Evolutionary conservation across 495 filamentous ascomycete genomes (phyloP).

Genomic region (Aspergillus bertholletiae): DNA sequence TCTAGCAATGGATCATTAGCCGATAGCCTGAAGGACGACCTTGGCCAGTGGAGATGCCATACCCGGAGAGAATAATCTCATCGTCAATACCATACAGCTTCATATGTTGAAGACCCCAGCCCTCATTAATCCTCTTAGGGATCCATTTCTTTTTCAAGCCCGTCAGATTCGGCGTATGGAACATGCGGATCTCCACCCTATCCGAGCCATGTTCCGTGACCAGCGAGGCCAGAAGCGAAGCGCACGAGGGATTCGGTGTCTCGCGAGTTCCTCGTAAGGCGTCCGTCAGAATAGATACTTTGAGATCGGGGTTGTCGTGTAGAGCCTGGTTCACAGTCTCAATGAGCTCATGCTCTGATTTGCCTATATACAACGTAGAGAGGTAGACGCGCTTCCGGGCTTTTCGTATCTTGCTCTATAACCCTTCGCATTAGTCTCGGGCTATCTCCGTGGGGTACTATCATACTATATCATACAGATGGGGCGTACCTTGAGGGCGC

Average conservation of each 20-base stretch:
- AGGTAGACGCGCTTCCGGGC: slow-evolving; percentile 81
- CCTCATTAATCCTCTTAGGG: slow-evolving; percentile 90
- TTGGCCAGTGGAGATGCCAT: slow-evolving; percentile 15
- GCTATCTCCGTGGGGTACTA: background rate
- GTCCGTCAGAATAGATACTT: slow-evolving; percentile 91
- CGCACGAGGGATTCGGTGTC: slow-evolving; percentile 80
- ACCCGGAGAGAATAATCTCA: slow-evolving; percentile 93
- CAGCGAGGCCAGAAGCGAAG: slow-evolving; percentile 81
- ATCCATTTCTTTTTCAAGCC: slow-evolving; percentile 79
- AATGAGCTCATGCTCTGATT: slow-evolving; percentile 87
- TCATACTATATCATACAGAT: background rate
- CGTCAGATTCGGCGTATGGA: slow-evolving; percentile 93
- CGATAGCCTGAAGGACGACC: background rate
- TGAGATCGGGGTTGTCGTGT: slow-evolving; percentile 71
- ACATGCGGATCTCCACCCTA: slow-evolving; percentile 93
- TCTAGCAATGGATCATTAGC: slow-evolving; percentile 28
- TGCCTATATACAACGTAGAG: slow-evolving; percentile 93
- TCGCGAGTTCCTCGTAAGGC: slow-evolving; percentile 89
- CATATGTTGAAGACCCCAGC: slow-evolving; percentile 99
- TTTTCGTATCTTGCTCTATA: slow-evolving; percentile 71
- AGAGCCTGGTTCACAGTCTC: slow-evolving; percentile 74
- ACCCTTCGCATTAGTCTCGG: slow-evolving; percentile 12
- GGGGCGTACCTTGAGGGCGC: slow-evolving; percentile 71
- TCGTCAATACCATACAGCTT: slow-evolving; percentile 97
- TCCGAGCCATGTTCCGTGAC: slow-evolving; percentile 77